phyloP scores from a whole-genome alignment of 2,329 filamentous ascomycete genomes.

The Penicillium glabrum region DNA sequence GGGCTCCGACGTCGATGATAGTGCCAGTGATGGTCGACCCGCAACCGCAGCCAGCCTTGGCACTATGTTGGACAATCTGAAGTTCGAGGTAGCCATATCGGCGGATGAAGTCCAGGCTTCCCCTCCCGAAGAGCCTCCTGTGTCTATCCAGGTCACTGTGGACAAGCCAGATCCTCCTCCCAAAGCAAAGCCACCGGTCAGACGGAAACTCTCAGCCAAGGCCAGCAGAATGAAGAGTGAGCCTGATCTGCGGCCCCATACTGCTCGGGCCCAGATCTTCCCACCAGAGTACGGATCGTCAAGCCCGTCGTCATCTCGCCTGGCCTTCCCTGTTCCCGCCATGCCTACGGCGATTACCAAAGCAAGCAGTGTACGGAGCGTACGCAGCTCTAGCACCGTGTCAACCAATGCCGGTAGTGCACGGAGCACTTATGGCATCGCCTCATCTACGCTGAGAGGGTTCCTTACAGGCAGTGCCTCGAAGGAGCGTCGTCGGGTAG shows the following conservation, averaged over 20 bases:
- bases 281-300: constrained; percentile 26
- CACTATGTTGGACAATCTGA: constrained; percentile 40
- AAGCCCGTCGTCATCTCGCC: constrained; percentile 20
- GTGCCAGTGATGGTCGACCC: constrained; percentile 38
- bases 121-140: constrained; percentile 16
- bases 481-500: constrained; percentile 30
- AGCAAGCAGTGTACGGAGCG: constrained; percentile 37
- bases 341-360: constrained; percentile 27
- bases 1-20: constrained; percentile 30
- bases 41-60: constrained; percentile 38
- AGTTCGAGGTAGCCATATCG: constrained; percentile 35
- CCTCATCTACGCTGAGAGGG: constrained; percentile 37
- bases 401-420: constrained; percentile 37
- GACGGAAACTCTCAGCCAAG: constrained; percentile 12
- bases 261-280: constrained; percentile 24
- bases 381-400: constrained; percentile 37
- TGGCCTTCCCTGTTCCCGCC: constrained; percentile 34
- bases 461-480: constrained; percentile 32
- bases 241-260: constrained; percentile 25
- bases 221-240: constrained; percentile 18
- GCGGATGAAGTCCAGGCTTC: constrained; percentile 25
- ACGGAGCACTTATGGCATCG: constrained; percentile 35
- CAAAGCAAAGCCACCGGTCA: constrained; percentile 14
- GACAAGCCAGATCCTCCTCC: constrained; percentile 5
- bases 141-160: constrained; percentile 14